Evolutionary conservation across 2,329 filamentous ascomycete genomes (phyloP).

Genomic region (Sordariomycetes sp.): DNA sequence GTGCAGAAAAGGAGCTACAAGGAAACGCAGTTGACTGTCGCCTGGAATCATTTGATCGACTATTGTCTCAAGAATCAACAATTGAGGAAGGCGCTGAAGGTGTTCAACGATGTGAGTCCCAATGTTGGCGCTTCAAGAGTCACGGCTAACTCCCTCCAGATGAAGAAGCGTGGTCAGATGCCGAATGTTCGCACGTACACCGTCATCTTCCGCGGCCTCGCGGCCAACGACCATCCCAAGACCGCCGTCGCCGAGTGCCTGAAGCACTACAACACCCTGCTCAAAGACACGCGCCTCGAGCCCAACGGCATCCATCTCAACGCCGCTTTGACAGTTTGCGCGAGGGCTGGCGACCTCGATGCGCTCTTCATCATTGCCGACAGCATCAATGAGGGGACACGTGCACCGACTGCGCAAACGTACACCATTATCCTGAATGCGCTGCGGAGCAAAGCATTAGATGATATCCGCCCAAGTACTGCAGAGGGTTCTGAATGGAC

Average conservation of each 20-base stretch:
- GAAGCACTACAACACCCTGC: constrained; percentile 69
- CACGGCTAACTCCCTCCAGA: constrained; percentile 37
- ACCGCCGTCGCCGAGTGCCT: constrained; percentile 60
- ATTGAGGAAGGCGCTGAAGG: constrained; percentile 59
- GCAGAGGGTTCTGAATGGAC: constrained; percentile 14
- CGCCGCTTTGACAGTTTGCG: constrained; percentile 75
- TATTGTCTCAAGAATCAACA: constrained; percentile 54
- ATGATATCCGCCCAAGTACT: neutral
- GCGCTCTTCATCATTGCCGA: constrained; percentile 68
- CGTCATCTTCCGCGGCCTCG: constrained; percentile 69
- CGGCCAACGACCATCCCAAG: constrained; percentile 46
- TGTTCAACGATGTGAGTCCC: constrained; percentile 72
- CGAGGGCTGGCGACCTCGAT: constrained; percentile 66
- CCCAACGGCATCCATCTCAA: constrained; percentile 81
- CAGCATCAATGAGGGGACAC: constrained; percentile 56
- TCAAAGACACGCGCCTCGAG: constrained; percentile 50
- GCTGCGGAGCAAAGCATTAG: constrained; percentile 36
- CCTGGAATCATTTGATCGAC: constrained; percentile 82
- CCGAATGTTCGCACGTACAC: constrained; percentile 82
- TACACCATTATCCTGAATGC: constrained; percentile 80
- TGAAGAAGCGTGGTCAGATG: constrained; percentile 84
- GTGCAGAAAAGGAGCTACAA: constrained; percentile 63
- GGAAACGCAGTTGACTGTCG: constrained; percentile 55
- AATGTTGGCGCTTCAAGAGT: neutral
- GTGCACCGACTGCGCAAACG: constrained; percentile 58